Evolutionary conservation across 352 stramenopile genomes (phyloP), one percentile per base, ranked within the genome.

Genomic region (Albugo candida): DNA sequence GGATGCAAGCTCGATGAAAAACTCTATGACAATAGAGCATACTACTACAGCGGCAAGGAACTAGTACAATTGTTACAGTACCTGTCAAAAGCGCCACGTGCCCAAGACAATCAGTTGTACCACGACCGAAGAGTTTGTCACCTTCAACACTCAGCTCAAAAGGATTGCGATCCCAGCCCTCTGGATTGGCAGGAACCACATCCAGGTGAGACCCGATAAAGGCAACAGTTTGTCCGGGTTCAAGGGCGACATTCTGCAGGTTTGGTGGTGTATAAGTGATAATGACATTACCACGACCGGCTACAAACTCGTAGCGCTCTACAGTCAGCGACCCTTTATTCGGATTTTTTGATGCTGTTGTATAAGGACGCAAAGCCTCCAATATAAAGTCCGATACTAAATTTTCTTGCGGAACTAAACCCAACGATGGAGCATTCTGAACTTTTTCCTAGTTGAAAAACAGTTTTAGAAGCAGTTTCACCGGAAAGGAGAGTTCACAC

Each of bases 51-150:
- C 45, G 13, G 36, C 13, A 16, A 47, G 13, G 42, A n/a, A n/a
- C 24, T 17, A 39, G 12, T 17, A 47, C 46, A 38, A 18, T 20
- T 19, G 41, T 13, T 17, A 1, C 49, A 51, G 20, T 54, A 69
- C 61, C 55, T n/a, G 83, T 95, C 60, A 95, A 65, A 36, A 96
- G 68, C 8, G 83, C 86, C 18, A 96, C 83, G 54, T 96, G 86
- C 19, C 86, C 86, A 0, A 96, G 70, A 56, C 86, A 96, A 47
- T 96, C 86, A 24, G 86, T 96, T 12, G 86, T 96, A 35, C 86
- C 86, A 12, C 86, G 75, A 31, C 83, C 86, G 54, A 81, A 95
- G 14, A 96, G 70, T 56, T 91, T 91, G 61, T 96, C 86, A 5
- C 83, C 85, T 46, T 95, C 86, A 0, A 92, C 76, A 1, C 63